These are phyloP conservation scores for Antarctomyces pellizariae DNA, from an alignment of 495 filamentous ascomycete genomes.

Conservation along the genomic window DNA sequence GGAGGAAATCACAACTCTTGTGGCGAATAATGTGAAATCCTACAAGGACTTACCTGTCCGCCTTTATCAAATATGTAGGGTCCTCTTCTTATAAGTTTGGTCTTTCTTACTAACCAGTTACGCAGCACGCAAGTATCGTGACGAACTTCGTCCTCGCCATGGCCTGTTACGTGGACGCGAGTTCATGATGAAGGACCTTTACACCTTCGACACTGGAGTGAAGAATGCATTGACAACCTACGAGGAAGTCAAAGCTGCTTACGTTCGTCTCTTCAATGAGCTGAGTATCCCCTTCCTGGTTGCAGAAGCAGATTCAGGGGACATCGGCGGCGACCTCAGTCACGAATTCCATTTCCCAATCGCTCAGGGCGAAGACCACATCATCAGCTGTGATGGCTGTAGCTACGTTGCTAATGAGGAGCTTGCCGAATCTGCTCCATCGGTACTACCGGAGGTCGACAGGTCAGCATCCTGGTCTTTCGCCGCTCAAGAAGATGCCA, in stretches of 20 bases:
- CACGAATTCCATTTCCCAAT: slow-evolving; percentile 84
- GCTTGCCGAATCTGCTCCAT: slow-evolving; percentile 22
- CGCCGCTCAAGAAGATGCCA: not conserved
- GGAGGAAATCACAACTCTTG: slow-evolving; percentile 76
- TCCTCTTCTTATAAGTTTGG: not conserved
- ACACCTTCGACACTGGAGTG: slow-evolving; percentile 64
- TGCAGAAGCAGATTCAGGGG: slow-evolving; percentile 80
- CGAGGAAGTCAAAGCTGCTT: slow-evolving; percentile 39
- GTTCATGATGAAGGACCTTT: slow-evolving; percentile 96
- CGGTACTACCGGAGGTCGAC: not conserved
- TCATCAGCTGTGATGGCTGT: slow-evolving; percentile 54
- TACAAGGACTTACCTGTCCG: slow-evolving; percentile 72
- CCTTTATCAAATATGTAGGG: slow-evolving; percentile 72
- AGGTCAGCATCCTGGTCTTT: not conserved
- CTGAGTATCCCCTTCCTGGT: slow-evolving; percentile 65
- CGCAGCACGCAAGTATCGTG: slow-evolving; percentile 77
- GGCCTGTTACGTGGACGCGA: slow-evolving; percentile 79
- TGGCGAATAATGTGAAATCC: slow-evolving; percentile 48
- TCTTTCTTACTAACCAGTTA: slow-evolving; percentile 6
- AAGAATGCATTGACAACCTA: slow-evolving; percentile 57
- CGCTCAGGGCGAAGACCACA: slow-evolving; percentile 61
- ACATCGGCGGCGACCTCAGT: slow-evolving; percentile 78
- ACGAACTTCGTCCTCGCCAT: slow-evolving; percentile 71
- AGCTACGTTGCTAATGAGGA: slow-evolving; percentile 71
- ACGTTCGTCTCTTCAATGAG: slow-evolving; percentile 54